Percentiles rank a stretch among this genome's conserved stretches.
phyloP scores from a whole-genome alignment of 441 rosid species.

The Raphanus hybrid region DNA sequence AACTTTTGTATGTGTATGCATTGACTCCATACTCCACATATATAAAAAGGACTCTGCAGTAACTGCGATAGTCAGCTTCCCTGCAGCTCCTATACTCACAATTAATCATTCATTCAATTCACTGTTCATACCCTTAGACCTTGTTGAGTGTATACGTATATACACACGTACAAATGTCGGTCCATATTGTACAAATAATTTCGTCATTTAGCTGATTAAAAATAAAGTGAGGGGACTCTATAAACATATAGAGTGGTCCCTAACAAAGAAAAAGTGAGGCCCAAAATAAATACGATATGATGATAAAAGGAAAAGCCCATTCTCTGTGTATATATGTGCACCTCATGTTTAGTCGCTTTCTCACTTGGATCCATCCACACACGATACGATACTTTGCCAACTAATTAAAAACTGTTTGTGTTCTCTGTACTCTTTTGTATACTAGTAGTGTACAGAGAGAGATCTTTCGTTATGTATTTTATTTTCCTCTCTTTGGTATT shows the following conservation, averaged over 20 bases:
- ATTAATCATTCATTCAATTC: conserved; percentile 33
- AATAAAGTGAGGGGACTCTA: conserved; percentile 14
- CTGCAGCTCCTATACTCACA: conserved; percentile 37
- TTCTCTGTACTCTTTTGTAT: conserved; percentile 22
- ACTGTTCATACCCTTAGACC: conserved; percentile 28
- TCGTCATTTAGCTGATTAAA: conserved; percentile 24
- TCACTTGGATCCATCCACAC: conserved; percentile 35
- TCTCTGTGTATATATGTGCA: conserved; percentile 32
- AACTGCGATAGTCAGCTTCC: conserved; percentile 41
- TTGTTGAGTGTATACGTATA: conserved; percentile 10
- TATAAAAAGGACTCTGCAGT: conserved; percentile 23
- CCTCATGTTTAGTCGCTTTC: conserved; percentile 45
- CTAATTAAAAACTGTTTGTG: conserved; percentile 23
- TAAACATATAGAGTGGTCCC: conserved; percentile 41
- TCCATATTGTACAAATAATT: conserved; percentile 18
- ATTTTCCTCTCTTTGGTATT: not conserved
- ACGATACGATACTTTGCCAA: conserved; percentile 6
- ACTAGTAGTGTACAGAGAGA: conserved; percentile 15
- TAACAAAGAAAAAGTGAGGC: conserved; percentile 33
- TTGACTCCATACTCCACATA: conserved; percentile 18
- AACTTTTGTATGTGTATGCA: not conserved
- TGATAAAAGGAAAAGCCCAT: conserved; percentile 41
- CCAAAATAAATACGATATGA: conserved; percentile 39
- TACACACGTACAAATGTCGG: conserved; percentile 27
- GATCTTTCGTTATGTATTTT: conserved; percentile 8